Percentiles rank a stretch among this genome's conserved stretches.
These are phyloP conservation scores for Globisporangium echinulatum DNA, from an alignment of 352 stramenopile genomes.

Conservation along the genomic window DNA sequence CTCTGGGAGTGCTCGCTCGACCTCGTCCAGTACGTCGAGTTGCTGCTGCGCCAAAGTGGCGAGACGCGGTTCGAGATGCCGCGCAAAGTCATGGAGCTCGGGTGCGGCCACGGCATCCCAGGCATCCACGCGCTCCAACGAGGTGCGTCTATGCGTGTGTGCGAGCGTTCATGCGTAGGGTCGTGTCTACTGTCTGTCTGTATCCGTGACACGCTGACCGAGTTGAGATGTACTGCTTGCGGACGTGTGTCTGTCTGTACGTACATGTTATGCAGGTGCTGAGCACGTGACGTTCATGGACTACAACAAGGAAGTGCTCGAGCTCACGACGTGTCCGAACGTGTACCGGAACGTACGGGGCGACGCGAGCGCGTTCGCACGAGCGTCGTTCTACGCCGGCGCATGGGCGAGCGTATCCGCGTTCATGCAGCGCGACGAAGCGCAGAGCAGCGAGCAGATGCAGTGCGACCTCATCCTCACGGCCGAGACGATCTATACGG, in stretches of 20 bases:
- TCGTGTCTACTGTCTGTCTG: not conserved
- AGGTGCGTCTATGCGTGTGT: conserved; percentile 20
- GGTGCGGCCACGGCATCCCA: conserved; percentile 72
- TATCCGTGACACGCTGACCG: no score
- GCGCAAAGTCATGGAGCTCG: conserved; percentile 56
- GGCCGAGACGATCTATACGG: conserved; percentile 83
- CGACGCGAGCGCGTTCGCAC: conserved; percentile 19
- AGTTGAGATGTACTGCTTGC: no score
- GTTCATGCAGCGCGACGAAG: conserved; percentile 39
- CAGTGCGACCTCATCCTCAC: conserved; percentile 77
- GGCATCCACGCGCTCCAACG: conserved; percentile 68
- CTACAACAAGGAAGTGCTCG: conserved; percentile 86
- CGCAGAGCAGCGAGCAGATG: conserved; percentile 21
- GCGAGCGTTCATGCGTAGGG: no score
- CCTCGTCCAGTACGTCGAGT: conserved; percentile 48
- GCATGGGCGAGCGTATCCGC: conserved; percentile 58
- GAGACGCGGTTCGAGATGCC: conserved; percentile 18
- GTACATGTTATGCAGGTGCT: conserved; percentile 25
- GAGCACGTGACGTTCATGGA: conserved; percentile 74
- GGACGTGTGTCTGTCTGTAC: not conserved
- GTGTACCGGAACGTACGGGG: conserved; percentile 38
- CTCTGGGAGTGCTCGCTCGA: conserved; percentile 81
- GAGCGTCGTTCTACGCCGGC: conserved; percentile 70
- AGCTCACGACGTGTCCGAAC: conserved; percentile 80
- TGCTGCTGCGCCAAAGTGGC: conserved; percentile 11